Percentiles rank a stretch among this genome's conserved stretches.
Evolutionary conservation across 1,284 basidiomycete genomes (phyloP).

Genomic region (Sporisorium reilianum): DNA sequence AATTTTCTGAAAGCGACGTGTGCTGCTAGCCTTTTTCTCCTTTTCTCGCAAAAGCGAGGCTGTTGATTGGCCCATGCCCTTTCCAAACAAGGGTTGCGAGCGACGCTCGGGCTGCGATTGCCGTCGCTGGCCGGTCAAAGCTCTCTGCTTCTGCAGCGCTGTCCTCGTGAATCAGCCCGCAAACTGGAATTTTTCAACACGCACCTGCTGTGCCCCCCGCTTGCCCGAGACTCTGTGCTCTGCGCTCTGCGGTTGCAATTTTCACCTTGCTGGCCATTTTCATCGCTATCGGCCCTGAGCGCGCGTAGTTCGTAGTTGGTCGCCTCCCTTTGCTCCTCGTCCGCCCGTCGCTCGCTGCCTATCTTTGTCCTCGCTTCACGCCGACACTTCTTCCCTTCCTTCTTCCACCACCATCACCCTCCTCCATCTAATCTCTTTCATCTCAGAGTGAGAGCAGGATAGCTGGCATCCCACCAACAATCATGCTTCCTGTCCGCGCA

Average conservation of each 20-base stretch:
- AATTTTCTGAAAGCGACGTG: neutral
- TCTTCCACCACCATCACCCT: slow-evolving; percentile 24
- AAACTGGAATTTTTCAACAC: slow-evolving; percentile 17
- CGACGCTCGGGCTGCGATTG: slow-evolving; percentile 33
- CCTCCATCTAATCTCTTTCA: slow-evolving; percentile 13
- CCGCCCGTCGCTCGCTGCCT: slow-evolving; percentile 4
- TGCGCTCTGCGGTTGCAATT: slow-evolving; percentile 13
- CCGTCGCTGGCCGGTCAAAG: slow-evolving; percentile 41
- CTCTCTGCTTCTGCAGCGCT: neutral
- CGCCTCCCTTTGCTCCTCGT: slow-evolving; percentile 15
- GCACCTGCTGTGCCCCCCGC: slow-evolving; percentile 1
- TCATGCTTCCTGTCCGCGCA: slow-evolving; percentile 59
- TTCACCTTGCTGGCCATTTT: slow-evolving; percentile 23
- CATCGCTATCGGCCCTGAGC: slow-evolving; percentile 42
- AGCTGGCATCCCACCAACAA: slow-evolving; percentile 41
- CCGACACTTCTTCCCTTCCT: slow-evolving; percentile 5
- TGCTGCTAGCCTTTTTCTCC: neutral
- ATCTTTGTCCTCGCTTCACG: neutral
- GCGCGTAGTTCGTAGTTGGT: slow-evolving; percentile 22
- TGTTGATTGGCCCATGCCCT: slow-evolving; percentile 45
- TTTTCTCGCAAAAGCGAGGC: slow-evolving; percentile 30
- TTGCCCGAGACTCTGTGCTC: slow-evolving; percentile 11
- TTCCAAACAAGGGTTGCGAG: neutral
- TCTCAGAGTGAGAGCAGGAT: slow-evolving; percentile 44
- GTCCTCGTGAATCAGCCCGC: slow-evolving; percentile 21